phyloP scores from a whole-genome alignment of 2,329 filamentous ascomycete species.

The Pyricularia sp. region DNA sequence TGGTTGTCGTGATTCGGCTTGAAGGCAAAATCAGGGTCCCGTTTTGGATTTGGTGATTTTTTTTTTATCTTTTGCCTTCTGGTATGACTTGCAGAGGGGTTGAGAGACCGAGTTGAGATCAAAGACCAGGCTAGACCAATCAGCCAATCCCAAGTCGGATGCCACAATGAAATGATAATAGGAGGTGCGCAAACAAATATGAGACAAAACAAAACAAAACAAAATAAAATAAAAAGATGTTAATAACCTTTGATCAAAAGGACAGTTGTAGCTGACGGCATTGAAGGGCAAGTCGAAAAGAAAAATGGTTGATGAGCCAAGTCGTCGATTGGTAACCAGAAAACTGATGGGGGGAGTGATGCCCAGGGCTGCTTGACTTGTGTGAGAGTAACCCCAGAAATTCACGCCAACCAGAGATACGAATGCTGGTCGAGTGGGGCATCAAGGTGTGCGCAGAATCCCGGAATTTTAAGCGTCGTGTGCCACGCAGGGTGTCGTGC shows the following conservation, averaged over 20 bases:
- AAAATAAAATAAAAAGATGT: neutral
- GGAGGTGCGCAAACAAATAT: neutral
- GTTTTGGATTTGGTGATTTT: neutral
- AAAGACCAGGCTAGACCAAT: neutral
- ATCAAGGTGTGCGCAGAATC: neutral
- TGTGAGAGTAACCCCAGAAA: neutral
- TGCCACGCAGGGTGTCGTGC: neutral
- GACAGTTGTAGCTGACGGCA: conserved; percentile 3
- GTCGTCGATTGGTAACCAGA: neutral
- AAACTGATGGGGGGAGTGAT: neutral
- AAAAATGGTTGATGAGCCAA: neutral
- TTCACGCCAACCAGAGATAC: neutral
- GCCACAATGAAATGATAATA: neutral
- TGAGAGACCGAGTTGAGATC: neutral
- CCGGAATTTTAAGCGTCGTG: neutral
- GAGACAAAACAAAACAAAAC: too few species aligned
- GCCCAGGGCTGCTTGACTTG: neutral
- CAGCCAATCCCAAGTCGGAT: neutral
- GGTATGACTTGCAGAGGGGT: neutral
- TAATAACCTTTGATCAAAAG: neutral
- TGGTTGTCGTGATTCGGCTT: neutral
- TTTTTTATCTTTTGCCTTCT: neutral
- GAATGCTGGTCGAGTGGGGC: neutral
- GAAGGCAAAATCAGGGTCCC: neutral
- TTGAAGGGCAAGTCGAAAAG: neutral